Percentiles rank a stretch among this genome's conserved stretches.
Evolutionary conservation across 331 rosid genomes (phyloP).

Genomic region (Arachis monticola): DNA sequence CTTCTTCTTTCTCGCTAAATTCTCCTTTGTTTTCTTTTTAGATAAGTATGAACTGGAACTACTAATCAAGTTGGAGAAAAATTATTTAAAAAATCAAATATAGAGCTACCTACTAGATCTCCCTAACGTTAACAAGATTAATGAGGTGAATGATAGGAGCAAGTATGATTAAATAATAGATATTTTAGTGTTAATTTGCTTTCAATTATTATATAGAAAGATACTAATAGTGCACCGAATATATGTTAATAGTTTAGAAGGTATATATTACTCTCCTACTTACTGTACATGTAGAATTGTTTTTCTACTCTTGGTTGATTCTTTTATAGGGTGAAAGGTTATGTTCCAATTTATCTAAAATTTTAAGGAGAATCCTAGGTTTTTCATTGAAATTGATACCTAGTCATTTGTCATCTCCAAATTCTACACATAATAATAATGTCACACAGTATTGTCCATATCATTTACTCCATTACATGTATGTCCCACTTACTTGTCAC

Average conservation of each 20-base stretch:
- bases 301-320: conserved; percentile 6
- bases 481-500: conserved; percentile 33
- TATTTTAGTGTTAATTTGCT: background rate
- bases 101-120: conserved; percentile 1
- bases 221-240: conserved; percentile 10
- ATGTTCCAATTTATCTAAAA: conserved; percentile 5
- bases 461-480: background rate
- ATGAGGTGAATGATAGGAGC: background rate
- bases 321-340: conserved; percentile 39
- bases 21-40: background rate
- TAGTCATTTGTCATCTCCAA: conserved; percentile 30
- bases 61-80: conserved; percentile 6
- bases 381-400: background rate
- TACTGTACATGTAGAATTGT: background rate
- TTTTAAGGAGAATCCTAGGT: conserved; percentile 32
- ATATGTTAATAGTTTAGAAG: conserved; percentile 2
- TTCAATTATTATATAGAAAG: background rate
- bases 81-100: conserved; percentile 13
- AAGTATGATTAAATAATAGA: conserved; percentile 8
- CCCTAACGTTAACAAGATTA: background rate
- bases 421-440: conserved; percentile 14
- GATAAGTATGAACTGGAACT: conserved; percentile 32
- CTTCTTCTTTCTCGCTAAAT: background rate
- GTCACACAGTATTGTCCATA: conserved; percentile 11
- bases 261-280: background rate